phyloP scores from a whole-genome alignment of 805 yeast species.

The Blastobotrys robertii region DNA sequence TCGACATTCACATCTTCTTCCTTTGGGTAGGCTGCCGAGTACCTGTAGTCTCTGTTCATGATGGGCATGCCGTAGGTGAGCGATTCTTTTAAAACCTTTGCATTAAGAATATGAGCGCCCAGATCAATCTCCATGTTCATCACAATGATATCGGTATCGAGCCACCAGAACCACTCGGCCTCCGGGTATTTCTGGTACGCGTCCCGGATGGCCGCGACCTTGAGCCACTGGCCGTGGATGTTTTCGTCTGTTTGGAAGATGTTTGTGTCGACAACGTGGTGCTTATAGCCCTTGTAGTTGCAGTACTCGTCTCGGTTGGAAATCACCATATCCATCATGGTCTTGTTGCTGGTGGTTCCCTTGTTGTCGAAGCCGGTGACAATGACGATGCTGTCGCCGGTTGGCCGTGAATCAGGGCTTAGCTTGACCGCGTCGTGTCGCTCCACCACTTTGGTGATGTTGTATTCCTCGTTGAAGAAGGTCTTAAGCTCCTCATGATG shows the following conservation, averaged over 20 bases:
- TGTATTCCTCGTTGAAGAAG: not conserved
- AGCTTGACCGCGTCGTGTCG: too few species aligned
- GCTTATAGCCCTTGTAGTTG: constrained; percentile 25
- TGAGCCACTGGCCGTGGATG: constrained; percentile 20
- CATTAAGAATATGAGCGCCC: constrained; percentile 20
- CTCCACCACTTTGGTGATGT: not conserved
- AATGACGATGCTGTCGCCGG: constrained; percentile 6
- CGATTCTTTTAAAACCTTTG: constrained; percentile 18
- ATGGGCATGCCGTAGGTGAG: constrained; percentile 18
- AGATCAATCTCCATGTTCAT: constrained; percentile 24
- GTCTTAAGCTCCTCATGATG: not conserved
- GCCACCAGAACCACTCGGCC: constrained; percentile 31
- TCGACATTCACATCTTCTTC: constrained; percentile 13
- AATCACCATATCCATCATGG: constrained; percentile 10
- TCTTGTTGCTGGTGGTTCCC: constrained; percentile 13
- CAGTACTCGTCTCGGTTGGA: constrained; percentile 25
- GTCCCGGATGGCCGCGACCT: constrained; percentile 25
- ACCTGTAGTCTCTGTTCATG: constrained; percentile 9
- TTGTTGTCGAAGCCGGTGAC: constrained; percentile 21
- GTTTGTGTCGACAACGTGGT: constrained; percentile 20
- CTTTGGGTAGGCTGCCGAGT: constrained; percentile 3
- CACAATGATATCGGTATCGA: constrained; percentile 27
- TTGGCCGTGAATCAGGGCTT: not conserved
- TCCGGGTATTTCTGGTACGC: constrained; percentile 23
- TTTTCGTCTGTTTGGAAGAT: constrained; percentile 9